Evolutionary conservation across 805 yeast genomes (phyloP).

Genomic region (Ogataea thermomethanolica): DNA sequence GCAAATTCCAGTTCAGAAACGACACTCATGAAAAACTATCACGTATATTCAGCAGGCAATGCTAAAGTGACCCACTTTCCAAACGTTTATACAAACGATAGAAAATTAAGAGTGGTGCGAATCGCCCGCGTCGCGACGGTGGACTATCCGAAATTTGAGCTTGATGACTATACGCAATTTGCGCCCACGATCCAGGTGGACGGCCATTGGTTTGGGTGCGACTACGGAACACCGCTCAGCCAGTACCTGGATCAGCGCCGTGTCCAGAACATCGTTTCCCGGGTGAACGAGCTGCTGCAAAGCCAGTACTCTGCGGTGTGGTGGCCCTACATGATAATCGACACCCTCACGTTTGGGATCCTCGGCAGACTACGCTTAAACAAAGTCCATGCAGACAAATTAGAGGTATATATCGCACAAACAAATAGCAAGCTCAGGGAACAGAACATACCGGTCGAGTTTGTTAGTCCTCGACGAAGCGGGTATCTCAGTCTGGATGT

Average conservation of each 20-base stretch:
- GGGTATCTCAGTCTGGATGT: slow-evolving; percentile 60
- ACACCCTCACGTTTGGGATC: slow-evolving; percentile 40
- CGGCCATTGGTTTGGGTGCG: slow-evolving; percentile 46
- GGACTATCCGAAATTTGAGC: slow-evolving; percentile 54
- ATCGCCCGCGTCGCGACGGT: slow-evolving; percentile 51
- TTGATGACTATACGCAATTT: slow-evolving; percentile 34
- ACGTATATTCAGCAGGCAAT: slow-evolving; percentile 44
- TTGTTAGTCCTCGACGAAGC: slow-evolving; percentile 49
- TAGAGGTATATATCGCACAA: slow-evolving; percentile 42
- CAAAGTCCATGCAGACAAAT: slow-evolving; percentile 31
- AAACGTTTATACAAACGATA: slow-evolving; percentile 41
- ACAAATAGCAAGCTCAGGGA: slow-evolving; percentile 29
- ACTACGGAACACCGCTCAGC: slow-evolving; percentile 52
- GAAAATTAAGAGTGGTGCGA: slow-evolving; percentile 55
- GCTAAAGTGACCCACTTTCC: slow-evolving; percentile 63
- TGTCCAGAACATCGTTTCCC: slow-evolving; percentile 38
- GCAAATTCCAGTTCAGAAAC: slow-evolving; percentile 44
- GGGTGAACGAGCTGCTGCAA: slow-evolving; percentile 41
- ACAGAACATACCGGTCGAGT: slow-evolving; percentile 27
- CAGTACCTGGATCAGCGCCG: slow-evolving; percentile 36
- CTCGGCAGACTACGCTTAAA: slow-evolving; percentile 35
- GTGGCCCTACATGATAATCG: slow-evolving; percentile 39
- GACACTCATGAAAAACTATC: slow-evolving; percentile 49
- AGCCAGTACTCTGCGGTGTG: slow-evolving; percentile 39
- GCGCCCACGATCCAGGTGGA: slow-evolving; percentile 37